Base-by-base conservation (phyloP, 805 yeast species). In the Candida piceae region DNA sequence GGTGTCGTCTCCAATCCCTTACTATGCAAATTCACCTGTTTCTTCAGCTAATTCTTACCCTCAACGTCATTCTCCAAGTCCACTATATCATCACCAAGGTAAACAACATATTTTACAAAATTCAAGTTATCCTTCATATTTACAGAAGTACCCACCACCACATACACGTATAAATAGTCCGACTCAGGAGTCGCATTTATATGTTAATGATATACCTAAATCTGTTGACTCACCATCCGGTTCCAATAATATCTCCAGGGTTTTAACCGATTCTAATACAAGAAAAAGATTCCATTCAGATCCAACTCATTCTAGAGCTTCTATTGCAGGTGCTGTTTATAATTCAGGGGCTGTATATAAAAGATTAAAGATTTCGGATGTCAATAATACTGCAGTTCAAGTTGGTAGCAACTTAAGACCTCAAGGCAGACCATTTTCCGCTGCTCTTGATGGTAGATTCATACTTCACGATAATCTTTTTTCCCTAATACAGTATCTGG, bases 401-500 rank as follows among this genome's bases (percentile, higher is more conserved):
- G 16, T 32, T 13, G 11, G 8, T 3, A 19, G 32, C 9, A 16
- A 13, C 5, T 19, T 13, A 7, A 45, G 58, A 36, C 46, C 60
- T 2, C 65, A 62, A 36, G 67, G 67, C n/a, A 46, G 67, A 36
- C 67, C 67, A 8, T 59, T 56, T 31, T 52, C 63, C 3, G 44
- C 49, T 2, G 40, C 44, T 15, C 34, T 63, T 2, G 45, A 49
- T 10, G 55, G 60, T 16, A 41, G 60, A 29, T 57, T 63, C 29
- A 36, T 52, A 12, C 27, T 56, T 16, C 65, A 63, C 41, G 41
- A 44, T 5, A 39, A 46, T 21, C 31, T 60, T 17, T 43, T 40
- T 11, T 41, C 52, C 8, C 36, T 60, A 32, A 32, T 57, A 11
- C 46, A 46, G 19, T 45, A 51, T 21, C 44, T 62, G 26, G 55